Evolutionary conservation across 495 filamentous ascomycete genomes (phyloP), one percentile per base, ranked within the genome.

Genomic region (Neurospora cerealis): DNA sequence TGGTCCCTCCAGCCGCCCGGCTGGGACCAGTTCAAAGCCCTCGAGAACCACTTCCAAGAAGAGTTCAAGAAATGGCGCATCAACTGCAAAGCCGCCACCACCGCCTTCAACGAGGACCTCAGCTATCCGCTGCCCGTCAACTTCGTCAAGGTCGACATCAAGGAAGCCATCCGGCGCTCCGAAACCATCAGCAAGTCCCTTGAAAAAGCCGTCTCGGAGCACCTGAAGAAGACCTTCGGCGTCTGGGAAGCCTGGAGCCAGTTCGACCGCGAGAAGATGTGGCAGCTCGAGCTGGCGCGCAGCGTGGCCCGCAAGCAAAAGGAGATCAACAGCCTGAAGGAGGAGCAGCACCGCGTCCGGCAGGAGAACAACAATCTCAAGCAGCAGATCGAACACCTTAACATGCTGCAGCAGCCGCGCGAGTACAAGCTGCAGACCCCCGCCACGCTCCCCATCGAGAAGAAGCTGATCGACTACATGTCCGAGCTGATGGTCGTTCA

Each of bases 271-370:
- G 84, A 86, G 39, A 89, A 93, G 42, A 79, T 88, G 5, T 97
- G 94, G 94, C 88, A 86, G 39, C 83, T 95, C n/a, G 93, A 95
- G 78, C 86, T 93, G 46, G 90, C 90, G 2, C 89, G 93, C 44
- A 88, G 91, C 39, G 90, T 91, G 69, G 89, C 88, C 10, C 85
- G 88, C n/a, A 90, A 91, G 72, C 83, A 88, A 46, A 90, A 92
- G 72, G 87, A 90, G 75, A 85, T 89, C n/a, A 85, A 89, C 73
- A 87, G 87, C 19, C 75, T 89, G 2, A 89, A 91, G 73, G 85
- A 88, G 19, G 83, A 85, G 40, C 87, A 94, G 34, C 89, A 90
- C 24, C 79, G 85, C 11, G 85, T 89, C 3, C 87, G 89, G 69
- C 90, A 93, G 77, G 92, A 96, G 79, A 89, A 90, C 32, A 88